Conservation (phyloP, 257 asterid genomes). For the Haberlea rhodopensis region DNA sequence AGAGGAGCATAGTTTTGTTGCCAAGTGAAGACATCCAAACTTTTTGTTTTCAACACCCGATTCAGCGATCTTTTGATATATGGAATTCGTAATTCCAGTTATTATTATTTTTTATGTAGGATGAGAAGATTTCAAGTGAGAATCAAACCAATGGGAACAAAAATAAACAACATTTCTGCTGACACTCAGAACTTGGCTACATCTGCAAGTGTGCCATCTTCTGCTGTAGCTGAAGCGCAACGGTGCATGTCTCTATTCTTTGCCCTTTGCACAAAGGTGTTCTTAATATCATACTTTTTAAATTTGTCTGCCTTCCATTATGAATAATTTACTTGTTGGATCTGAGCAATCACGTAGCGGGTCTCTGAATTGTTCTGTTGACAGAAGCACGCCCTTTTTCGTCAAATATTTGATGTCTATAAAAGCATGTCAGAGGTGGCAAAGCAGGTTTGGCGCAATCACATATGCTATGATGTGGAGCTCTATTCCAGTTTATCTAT, state of each 20-base stretch:
- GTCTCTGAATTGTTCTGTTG: slow-evolving; percentile 31
- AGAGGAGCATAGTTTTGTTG: no score
- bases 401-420: slow-evolving; percentile 68
- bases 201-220: slow-evolving; percentile 54
- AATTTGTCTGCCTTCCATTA: slow-evolving; percentile 19
- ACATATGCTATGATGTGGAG: neutral
- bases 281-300: neutral
- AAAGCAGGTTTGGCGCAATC: slow-evolving; percentile 64
- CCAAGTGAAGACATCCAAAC: neutral
- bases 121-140: slow-evolving; percentile 50
- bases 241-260: slow-evolving; percentile 87
- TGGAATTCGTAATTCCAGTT: slow-evolving; percentile 21
- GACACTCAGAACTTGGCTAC: slow-evolving; percentile 44
- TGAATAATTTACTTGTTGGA: slow-evolving; percentile 19
- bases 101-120: slow-evolving; percentile 44
- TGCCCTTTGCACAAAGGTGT: slow-evolving; percentile 96
- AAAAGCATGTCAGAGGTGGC: slow-evolving; percentile 54
- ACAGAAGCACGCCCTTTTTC: slow-evolving; percentile 89
- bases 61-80: slow-evolving; percentile 19
- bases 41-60: slow-evolving; percentile 17
- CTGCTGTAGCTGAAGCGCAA: slow-evolving; percentile 66
- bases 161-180: slow-evolving; percentile 40
- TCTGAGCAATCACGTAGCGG: slow-evolving; percentile 16
- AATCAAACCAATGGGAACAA: slow-evolving; percentile 33
- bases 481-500: slow-evolving; percentile 11